Evolutionary conservation across 306 rosid genomes (phyloP), one percentile per base, ranked within the genome.

Genomic region (Castanea crenata): DNA sequence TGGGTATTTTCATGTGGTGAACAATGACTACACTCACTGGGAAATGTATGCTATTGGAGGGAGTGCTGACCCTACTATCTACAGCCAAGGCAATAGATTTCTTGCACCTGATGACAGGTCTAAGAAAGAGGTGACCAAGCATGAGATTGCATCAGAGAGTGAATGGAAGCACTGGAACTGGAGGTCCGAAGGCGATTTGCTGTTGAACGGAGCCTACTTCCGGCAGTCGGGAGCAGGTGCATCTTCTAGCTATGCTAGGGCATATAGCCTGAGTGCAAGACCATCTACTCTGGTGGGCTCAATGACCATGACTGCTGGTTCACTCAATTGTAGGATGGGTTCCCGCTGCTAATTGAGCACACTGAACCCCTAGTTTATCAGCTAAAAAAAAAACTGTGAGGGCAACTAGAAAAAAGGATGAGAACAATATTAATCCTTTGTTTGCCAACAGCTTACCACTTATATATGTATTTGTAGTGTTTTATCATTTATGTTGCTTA

Each of bases 21-120:
- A 94, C 91, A 92, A 94, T 67, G 97, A 94, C 82, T 92, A 92
- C 71, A 94, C 98, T 1, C 97, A 94, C 44, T 94, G 98, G 97
- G 98, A 94, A 82, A 94, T 94, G 98, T 94, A 94, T 16, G 98
- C 98, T 1, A 90, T 94, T 46, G 98, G 98, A 2, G 98, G 98
- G 68, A 94, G 98, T 83, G 96, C 96, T 0, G 74, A 85, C n/a
- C 98, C 98, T 3, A 94, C 98, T 0, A 94, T 94, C 20, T 81
- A 88, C 83, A 90, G 98, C 81, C 92, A 92, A 79, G 98, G 98
- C 23, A 94, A 94, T 69, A 78, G 98, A 79, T 94, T 94, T 75
- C 83, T 85, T 21, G 98, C 98, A 5, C 92, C 98, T 1, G 19
- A 94, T 55, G 72, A 1, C 14, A 81, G 91, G 44, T 86, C 76